Percentiles rank a stretch among this genome's conserved stretches.
These are phyloP conservation scores for Suillus alpinus DNA, from an alignment of 768 basidiomycete genomes.

Conservation along the genomic window DNA sequence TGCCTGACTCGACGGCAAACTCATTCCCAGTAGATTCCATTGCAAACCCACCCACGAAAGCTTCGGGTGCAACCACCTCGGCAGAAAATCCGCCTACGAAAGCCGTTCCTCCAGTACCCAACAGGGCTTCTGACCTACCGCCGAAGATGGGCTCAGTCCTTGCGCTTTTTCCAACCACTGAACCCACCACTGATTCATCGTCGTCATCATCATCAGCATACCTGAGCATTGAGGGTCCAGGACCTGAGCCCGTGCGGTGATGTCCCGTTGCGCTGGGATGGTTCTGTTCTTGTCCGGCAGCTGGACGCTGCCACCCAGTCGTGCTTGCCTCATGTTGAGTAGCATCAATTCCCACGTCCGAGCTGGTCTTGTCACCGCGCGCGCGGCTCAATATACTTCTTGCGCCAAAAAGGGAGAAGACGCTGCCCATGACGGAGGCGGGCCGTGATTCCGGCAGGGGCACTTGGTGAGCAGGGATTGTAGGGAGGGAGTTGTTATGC, in stretches of 20 bases:
- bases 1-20: slow-evolving; percentile 2
- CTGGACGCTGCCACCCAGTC: slow-evolving; percentile 1
- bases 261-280: slow-evolving; percentile 1
- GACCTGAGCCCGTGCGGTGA: background rate
- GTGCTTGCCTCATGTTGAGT: background rate
- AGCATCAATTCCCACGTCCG: slow-evolving; percentile 23
- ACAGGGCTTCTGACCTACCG: background rate
- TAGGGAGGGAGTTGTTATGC: slow-evolving; percentile 9
- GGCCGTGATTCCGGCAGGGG: slow-evolving; percentile 30
- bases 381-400: background rate
- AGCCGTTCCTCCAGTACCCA: background rate
- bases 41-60: slow-evolving; percentile 4
- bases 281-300: slow-evolving; percentile 8
- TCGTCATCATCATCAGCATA: background rate
- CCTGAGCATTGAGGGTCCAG: slow-evolving; percentile 8
- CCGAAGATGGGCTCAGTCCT: background rate
- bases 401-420: slow-evolving; percentile 5
- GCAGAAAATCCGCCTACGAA: background rate
- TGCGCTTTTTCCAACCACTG: background rate
- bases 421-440: slow-evolving; percentile 25
- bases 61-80: background rate
- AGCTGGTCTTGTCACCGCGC: slow-evolving; percentile 16
- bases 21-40: background rate
- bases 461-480: slow-evolving; percentile 21
- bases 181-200: background rate